phyloP scores from a whole-genome alignment of 2,329 filamentous ascomycete genomes.

The Magnaporthiopsis rhizophila region DNA sequence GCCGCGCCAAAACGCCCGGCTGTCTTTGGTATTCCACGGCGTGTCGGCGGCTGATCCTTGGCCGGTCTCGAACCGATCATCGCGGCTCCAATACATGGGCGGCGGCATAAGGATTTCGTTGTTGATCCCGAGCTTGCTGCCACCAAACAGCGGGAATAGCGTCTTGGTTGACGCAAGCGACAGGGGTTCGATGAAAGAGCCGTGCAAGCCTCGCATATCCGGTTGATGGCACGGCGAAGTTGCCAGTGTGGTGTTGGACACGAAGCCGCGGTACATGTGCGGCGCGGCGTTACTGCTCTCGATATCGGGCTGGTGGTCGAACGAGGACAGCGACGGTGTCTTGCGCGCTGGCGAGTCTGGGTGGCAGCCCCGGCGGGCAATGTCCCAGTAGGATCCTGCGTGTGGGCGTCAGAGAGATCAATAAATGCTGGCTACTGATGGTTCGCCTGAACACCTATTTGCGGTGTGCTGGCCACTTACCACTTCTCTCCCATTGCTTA shows the following conservation, averaged over 20 bases:
- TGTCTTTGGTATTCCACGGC: conserved; percentile 50
- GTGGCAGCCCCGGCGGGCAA: conserved; percentile 51
- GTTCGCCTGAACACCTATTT: neutral
- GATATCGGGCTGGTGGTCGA: conserved; percentile 36
- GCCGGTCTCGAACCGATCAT: conserved; percentile 55
- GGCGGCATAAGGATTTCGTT: conserved; percentile 64
- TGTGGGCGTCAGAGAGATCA: conserved; percentile 10
- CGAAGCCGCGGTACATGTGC: conserved; percentile 48
- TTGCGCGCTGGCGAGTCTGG: conserved; percentile 54
- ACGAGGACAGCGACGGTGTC: conserved; percentile 32
- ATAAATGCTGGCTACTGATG: neutral
- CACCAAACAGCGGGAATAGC: conserved; percentile 58
- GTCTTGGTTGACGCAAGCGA: conserved; percentile 47
- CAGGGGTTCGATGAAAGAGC: conserved; percentile 55
- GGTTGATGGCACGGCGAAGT: conserved; percentile 59
- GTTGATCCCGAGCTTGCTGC: conserved; percentile 61
- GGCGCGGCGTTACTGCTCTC: conserved; percentile 35
- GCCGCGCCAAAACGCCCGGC: conserved; percentile 54
- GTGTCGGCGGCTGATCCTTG: conserved; percentile 12
- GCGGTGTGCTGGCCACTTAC: conserved; percentile 24
- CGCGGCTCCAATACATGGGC: conserved; percentile 60
- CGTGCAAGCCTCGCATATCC: conserved; percentile 53
- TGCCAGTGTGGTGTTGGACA: conserved; percentile 53
- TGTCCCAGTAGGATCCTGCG: conserved; percentile 46
- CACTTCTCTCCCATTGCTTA: conserved; percentile 43